Percentiles rank a stretch among this genome's conserved stretches.
Evolutionary conservation across 148 eudicot species (phyloP).

Genomic region (Linanthus parryae): DNA sequence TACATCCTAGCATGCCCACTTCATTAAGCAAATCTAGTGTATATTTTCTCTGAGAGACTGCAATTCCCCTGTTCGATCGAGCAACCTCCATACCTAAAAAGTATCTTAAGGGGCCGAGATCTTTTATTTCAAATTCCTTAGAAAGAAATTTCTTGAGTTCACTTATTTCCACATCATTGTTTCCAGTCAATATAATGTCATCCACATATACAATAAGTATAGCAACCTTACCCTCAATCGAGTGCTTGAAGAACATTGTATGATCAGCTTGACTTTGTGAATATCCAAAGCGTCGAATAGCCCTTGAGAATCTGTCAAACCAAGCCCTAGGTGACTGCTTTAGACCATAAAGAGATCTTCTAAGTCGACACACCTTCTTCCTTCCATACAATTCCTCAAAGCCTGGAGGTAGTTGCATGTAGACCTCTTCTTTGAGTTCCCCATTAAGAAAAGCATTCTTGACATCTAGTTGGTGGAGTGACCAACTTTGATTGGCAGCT

Average conservation of each 20-base stretch:
- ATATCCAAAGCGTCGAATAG: neutral
- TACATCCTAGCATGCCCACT: slow-evolving; percentile 1
- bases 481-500: neutral
- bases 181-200: neutral
- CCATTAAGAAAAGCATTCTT: neutral
- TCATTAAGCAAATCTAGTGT: neutral
- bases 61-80: neutral
- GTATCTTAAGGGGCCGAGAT: neutral
- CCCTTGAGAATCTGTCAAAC: neutral
- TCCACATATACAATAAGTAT: neutral
- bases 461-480: neutral
- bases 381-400: neutral
- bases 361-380: neutral
- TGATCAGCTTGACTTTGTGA: neutral
- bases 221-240: neutral
- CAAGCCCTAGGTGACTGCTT: slow-evolving; percentile 3
- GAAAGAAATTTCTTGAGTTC: neutral
- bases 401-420: slow-evolving; percentile 1
- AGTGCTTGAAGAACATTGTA: neutral
- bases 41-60: neutral
- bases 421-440: neutral
- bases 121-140: slow-evolving; percentile 1
- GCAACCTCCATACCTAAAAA: neutral
- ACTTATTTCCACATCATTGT: neutral
- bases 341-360: neutral